Evolutionary conservation across 2,329 filamentous ascomycete genomes (phyloP).

Genomic region (Scorias spongiosa): DNA sequence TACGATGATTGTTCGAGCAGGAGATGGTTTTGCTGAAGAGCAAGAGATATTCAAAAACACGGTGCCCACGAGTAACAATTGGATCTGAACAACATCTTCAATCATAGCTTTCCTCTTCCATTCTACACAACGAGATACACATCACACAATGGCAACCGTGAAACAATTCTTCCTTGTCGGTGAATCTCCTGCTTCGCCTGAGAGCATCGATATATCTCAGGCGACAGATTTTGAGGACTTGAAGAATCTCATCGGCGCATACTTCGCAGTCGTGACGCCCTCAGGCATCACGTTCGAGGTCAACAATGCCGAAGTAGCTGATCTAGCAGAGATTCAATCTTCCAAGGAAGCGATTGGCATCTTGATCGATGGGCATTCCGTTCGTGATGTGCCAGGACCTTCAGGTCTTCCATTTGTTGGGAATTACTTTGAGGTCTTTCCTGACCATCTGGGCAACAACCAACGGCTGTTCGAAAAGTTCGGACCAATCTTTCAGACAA

Average conservation of each 20-base stretch:
- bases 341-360: constrained; percentile 18
- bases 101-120: too few species aligned
- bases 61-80: neutral
- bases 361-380: constrained; percentile 34
- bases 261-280: constrained; percentile 19
- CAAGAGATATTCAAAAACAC: neutral
- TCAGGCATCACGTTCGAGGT: constrained; percentile 8
- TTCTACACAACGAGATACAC: too few species aligned
- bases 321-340: constrained; percentile 8
- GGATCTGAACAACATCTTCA: too few species aligned
- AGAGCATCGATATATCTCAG: constrained; percentile 13
- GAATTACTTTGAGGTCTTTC: constrained; percentile 23
- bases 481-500: constrained; percentile 24
- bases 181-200: constrained; percentile 10
- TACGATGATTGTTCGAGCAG: neutral
- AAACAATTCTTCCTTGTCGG: constrained; percentile 16
- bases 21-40: neutral
- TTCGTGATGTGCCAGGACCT: constrained; percentile 29
- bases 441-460: constrained; percentile 28
- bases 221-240: constrained; percentile 13
- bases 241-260: constrained; percentile 13
- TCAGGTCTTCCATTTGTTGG: constrained; percentile 22
- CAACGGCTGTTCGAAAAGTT: constrained; percentile 25
- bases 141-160: neutral
- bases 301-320: constrained; percentile 2